These are phyloP conservation scores for Drosera capensis DNA, from an alignment of 148 eudicot genomes.

Conservation along the genomic window DNA sequence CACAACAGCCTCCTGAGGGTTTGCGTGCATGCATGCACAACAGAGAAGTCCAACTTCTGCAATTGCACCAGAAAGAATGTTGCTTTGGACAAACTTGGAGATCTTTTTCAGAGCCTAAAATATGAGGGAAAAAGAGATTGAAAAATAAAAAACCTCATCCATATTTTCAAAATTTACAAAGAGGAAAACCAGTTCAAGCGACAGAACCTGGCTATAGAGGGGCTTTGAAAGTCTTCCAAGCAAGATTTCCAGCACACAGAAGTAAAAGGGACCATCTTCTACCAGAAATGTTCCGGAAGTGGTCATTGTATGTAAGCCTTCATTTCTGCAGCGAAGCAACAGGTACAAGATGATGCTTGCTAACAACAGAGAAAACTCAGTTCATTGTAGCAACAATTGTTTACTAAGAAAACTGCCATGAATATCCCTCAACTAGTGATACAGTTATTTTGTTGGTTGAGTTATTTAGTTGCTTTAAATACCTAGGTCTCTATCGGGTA, in stretches of 20 bases:
- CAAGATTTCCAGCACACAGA: slow-evolving; percentile 87
- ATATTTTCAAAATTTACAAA: slow-evolving; percentile 3
- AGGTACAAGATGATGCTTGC: too few species aligned
- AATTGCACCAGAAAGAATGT: slow-evolving; percentile 95
- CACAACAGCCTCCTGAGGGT: slow-evolving; percentile 67
- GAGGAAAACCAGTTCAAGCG: not conserved
- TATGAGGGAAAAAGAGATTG: not conserved
- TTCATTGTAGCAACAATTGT: too few species aligned
- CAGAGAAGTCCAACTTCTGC: slow-evolving; percentile 97
- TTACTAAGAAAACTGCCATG: not conserved
- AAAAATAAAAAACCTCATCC: not conserved
- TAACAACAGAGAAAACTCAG: too few species aligned
- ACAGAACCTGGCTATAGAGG: slow-evolving; percentile 70
- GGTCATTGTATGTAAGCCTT: slow-evolving; percentile 47
- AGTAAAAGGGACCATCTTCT: slow-evolving; percentile 94
- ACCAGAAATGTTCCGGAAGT: slow-evolving; percentile 93
- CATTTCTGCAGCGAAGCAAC: slow-evolving; percentile 38
- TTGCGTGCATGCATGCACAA: slow-evolving; percentile 84
- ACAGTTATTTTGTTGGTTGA: not conserved
- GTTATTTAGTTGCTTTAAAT: not conserved
- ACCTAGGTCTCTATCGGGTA: too few species aligned
- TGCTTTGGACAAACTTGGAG: slow-evolving; percentile 74
- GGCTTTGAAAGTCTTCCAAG: slow-evolving; percentile 85
- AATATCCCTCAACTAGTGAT: not conserved
- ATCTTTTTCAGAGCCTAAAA: slow-evolving; percentile 76